Evolutionary conservation across 495 filamentous ascomycete genomes (phyloP).

Genomic region (Penicillium canariense): DNA sequence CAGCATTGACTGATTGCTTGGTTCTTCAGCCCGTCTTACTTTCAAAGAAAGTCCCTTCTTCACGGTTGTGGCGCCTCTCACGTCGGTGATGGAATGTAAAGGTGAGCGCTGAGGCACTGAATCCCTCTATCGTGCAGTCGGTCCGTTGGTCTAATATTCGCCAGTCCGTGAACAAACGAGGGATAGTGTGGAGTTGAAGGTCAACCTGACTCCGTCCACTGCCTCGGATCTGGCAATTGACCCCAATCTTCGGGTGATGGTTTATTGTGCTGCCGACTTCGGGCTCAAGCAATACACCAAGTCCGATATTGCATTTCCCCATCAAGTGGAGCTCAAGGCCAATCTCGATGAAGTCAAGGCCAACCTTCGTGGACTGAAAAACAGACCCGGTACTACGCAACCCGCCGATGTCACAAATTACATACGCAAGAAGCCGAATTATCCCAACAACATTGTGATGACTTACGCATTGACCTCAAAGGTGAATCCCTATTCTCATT

Average conservation of each 20-base stretch:
- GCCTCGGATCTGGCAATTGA: constrained; percentile 53
- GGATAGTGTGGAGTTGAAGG: constrained; percentile 49
- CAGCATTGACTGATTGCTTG: constrained; percentile 15
- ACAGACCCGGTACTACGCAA: constrained; percentile 88
- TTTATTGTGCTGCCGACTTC: constrained; percentile 70
- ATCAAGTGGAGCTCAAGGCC: constrained; percentile 87
- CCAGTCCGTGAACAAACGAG: constrained; percentile 52
- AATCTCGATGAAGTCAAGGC: constrained; percentile 84
- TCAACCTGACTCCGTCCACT: constrained; percentile 50
- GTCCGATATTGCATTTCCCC: constrained; percentile 80
- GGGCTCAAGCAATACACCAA: constrained; percentile 54
- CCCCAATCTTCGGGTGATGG: constrained; percentile 61
- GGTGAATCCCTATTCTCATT: constrained; percentile 41
- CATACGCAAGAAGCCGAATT: constrained; percentile 65
- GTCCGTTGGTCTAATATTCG: constrained; percentile 13
- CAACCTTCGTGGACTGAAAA: constrained; percentile 90
- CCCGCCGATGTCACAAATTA: constrained; percentile 85
- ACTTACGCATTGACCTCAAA: constrained; percentile 92
- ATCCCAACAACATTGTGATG: constrained; percentile 73
- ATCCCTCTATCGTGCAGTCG: background rate
- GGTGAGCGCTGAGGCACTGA: constrained; percentile 46
- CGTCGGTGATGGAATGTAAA: constrained; percentile 62
- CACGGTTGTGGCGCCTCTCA: constrained; percentile 57
- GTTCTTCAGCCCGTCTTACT: constrained; percentile 32
- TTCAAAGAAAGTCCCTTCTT: constrained; percentile 85